Evolutionary conservation across 345 rosid species (phyloP).

Genomic region (Pelargonium nanum): DNA sequence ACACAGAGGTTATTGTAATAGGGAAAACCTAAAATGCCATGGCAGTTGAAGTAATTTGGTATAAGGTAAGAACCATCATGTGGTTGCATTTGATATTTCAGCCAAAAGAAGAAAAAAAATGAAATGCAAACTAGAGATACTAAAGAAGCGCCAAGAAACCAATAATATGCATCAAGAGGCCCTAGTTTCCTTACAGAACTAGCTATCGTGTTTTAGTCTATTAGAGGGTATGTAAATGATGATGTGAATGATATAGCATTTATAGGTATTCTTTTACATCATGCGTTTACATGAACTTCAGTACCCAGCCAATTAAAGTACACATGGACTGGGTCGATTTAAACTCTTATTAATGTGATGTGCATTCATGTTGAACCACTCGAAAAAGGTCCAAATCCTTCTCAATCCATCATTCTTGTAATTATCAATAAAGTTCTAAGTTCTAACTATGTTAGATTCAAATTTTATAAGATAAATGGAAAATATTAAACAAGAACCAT

Average conservation of each 20-base stretch:
- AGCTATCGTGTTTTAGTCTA: not conserved
- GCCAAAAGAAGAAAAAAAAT: not conserved
- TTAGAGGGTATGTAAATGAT: not conserved
- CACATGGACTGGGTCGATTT: too few species aligned
- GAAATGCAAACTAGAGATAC: not conserved
- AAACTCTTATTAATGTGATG: too few species aligned
- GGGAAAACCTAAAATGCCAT: not conserved
- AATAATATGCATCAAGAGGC: not conserved
- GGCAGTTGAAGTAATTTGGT: not conserved
- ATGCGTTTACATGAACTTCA: too few species aligned
- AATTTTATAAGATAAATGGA: not conserved
- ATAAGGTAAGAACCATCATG: not conserved
- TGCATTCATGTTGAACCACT: too few species aligned
- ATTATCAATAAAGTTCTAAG: too few species aligned
- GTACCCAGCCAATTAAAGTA: too few species aligned
- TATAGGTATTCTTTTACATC: not conserved
- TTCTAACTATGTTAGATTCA: not conserved
- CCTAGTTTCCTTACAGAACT: not conserved
- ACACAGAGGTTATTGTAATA: not conserved
- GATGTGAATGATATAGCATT: not conserved
- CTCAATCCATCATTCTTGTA: too few species aligned
- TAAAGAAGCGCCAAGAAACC: not conserved
- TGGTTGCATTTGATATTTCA: not conserved
- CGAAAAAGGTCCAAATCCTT: too few species aligned
- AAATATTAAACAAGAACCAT: not conserved